These are phyloP conservation scores for Ziziphus jujuba DNA, from an alignment of 306 rosid species.

Conservation along the genomic window DNA sequence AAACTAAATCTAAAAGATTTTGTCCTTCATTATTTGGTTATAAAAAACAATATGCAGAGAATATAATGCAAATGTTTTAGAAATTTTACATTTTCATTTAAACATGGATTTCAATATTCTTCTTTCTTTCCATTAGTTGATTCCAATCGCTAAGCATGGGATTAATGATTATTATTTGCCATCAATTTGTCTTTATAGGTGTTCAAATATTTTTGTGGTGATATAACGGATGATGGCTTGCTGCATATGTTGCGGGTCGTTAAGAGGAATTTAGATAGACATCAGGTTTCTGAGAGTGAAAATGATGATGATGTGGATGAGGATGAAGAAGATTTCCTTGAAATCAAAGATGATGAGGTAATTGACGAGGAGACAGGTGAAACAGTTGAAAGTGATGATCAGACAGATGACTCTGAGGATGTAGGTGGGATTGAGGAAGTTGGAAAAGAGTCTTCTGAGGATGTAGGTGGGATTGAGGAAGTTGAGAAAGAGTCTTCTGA, in stretches of 20 bases:
- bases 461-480: slow-evolving; percentile 55
- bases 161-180: slow-evolving; percentile 12
- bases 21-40: too few species aligned
- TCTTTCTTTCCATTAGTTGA: too few species aligned
- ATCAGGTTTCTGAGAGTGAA: slow-evolving; percentile 56
- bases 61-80: too few species aligned
- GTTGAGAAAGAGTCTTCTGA: slow-evolving; percentile 44
- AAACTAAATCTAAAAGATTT: too few species aligned
- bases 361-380: slow-evolving; percentile 71
- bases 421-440: slow-evolving; percentile 54
- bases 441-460: slow-evolving; percentile 59
- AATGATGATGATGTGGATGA: slow-evolving; percentile 45
- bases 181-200: slow-evolving; percentile 50
- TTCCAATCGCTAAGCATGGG: too few species aligned
- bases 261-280: slow-evolving; percentile 71
- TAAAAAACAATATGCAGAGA: too few species aligned
- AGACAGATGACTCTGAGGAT: slow-evolving; percentile 80
- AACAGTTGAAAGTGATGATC: slow-evolving; percentile 81
- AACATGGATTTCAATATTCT: too few species aligned
- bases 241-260: slow-evolving; percentile 80
- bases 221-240: slow-evolving; percentile 71
- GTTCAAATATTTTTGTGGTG: slow-evolving; percentile 72
- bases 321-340: slow-evolving; percentile 65
- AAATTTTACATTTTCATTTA: too few species aligned
- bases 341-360: slow-evolving; percentile 76